A percentile compares a stretch with the other conserved stretches of the same genome.
phyloP scores from a whole-genome alignment of 2,329 filamentous ascomycete species.

The Pseudocercospora fuligena region DNA sequence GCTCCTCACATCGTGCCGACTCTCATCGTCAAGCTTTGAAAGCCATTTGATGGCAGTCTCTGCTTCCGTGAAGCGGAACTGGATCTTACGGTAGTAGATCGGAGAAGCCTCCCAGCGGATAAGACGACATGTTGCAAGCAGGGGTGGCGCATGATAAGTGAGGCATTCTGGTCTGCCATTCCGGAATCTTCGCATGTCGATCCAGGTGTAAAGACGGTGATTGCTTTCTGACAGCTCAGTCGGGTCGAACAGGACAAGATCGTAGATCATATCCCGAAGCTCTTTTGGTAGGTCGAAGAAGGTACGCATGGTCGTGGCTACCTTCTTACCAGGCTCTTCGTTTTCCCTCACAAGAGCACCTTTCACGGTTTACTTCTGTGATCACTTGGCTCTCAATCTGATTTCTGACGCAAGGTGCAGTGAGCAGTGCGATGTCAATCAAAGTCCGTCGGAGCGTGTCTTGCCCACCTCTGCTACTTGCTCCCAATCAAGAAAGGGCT shows the following conservation, averaged over 20 bases:
- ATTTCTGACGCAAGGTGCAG: too few relatives aligned
- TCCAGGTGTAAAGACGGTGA: constrained; percentile 9
- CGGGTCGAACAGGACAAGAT: not conserved
- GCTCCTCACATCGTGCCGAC: not conserved
- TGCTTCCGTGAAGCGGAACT: constrained; percentile 11
- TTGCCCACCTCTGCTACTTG: too few relatives aligned
- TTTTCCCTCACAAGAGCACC: too few relatives aligned
- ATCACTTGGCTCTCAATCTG: too few relatives aligned
- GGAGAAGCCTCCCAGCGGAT: constrained; percentile 8
- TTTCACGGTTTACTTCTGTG: too few relatives aligned
- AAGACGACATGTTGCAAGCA: not conserved
- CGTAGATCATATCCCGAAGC: not conserved
- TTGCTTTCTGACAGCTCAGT: not conserved
- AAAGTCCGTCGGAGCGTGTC: too few relatives aligned
- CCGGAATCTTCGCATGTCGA: constrained; percentile 6
- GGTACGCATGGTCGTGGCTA: not conserved
- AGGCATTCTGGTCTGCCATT: not conserved
- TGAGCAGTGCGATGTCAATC: too few relatives aligned
- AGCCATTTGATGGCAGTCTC: constrained; percentile 1
- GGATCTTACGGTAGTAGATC: constrained; percentile 1
- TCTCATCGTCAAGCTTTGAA: not conserved
- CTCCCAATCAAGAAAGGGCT: too few relatives aligned
- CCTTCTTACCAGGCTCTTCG: not conserved
- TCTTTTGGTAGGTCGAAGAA: not conserved
- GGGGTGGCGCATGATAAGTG: not conserved